Evolutionary conservation across 768 basidiomycete species (phyloP), one percentile per base, ranked within the genome.

Genomic region (Suillus weaverae): DNA sequence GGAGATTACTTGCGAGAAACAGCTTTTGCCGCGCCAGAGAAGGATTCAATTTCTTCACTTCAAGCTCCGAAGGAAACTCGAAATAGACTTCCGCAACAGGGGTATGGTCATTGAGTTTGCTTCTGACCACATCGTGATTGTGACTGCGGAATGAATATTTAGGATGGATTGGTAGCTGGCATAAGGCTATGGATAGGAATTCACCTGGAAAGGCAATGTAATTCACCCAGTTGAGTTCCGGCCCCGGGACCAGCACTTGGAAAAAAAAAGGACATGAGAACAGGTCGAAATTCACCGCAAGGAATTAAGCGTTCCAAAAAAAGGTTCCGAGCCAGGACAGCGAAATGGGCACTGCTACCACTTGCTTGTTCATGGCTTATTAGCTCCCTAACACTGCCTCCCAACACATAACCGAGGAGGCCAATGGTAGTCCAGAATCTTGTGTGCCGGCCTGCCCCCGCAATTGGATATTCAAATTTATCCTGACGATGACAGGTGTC

Each of bases 71-170:
- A 41, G 26, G 18, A 39, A 9, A 59, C 56, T 59, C 3, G 38
- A 41, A 59, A 59, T 59, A 59, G 57, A 41, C 39, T 59, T 59
- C 39, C 39, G 38, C 38, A 18, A 41, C 57, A 59, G 38, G 56
- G 38, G 26, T 11, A 41, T 20, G 26, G 18, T 32, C 20, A 30
- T 26, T 41, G 30, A 20, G 6, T 26, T 59, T 20, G 26, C 39
- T 59, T 59, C 56, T 20, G 26, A 30, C 26, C 22, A 16, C 18
- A 57, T 39, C 38, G 26, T 39, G 38, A 41, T 9, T 5, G 16
- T 39, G 38, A 39, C 16, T 30, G 38, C 26, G 26, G 56, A 39
- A 30, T 39, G 38, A 39, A 39, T 41, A 13, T 41, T 41, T 26
- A 57, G 36, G 36, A 26, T 56, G 55, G 9, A 56, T 16, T 8